phyloP scores from a whole-genome alignment of 192 early-diverging fungal species.

The Podila horticola region DNA sequence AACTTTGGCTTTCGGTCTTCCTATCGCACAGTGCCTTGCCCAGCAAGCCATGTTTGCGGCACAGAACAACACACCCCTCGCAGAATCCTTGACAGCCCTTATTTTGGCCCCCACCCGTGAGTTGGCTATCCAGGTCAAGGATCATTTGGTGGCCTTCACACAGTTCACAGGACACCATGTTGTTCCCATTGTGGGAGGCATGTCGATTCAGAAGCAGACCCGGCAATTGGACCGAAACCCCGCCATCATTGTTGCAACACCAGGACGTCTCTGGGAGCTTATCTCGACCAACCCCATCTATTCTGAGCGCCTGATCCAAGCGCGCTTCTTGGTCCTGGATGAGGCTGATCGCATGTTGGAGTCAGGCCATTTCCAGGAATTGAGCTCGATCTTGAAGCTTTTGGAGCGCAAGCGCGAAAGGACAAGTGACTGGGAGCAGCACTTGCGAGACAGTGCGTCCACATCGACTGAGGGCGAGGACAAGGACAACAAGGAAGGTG shows the following conservation, averaged over 20 bases:
- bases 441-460: constrained; percentile 8
- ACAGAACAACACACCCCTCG: constrained; percentile 14
- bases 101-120: constrained; percentile 95
- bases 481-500: constrained; percentile 6
- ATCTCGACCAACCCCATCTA: constrained; percentile 65
- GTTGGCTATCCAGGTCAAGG: constrained; percentile 93
- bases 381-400: constrained; percentile 68
- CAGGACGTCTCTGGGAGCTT: constrained; percentile 78
- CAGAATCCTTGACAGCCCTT: constrained; percentile 65
- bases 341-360: constrained; percentile 90
- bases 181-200: constrained; percentile 90
- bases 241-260: constrained; percentile 84
- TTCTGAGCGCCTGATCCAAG: constrained; percentile 62
- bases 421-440: constrained; percentile 49
- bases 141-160: constrained; percentile 73
- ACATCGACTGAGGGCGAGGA: constrained; percentile 17
- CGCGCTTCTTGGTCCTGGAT: constrained; percentile 82
- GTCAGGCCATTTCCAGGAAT: constrained; percentile 79
- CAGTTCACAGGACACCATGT: constrained; percentile 64
- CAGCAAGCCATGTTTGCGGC: constrained; percentile 38
- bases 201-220: constrained; percentile 92
- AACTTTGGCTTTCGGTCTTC: constrained; percentile 95
- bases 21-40: constrained; percentile 82
- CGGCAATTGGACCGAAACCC: constrained; percentile 73
- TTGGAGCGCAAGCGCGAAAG: constrained; percentile 56